Percentiles rank a stretch among this genome's conserved stretches.
phyloP scores from a whole-genome alignment of 176 grass and related monocot genomes.

The Oryza glaberrima region DNA sequence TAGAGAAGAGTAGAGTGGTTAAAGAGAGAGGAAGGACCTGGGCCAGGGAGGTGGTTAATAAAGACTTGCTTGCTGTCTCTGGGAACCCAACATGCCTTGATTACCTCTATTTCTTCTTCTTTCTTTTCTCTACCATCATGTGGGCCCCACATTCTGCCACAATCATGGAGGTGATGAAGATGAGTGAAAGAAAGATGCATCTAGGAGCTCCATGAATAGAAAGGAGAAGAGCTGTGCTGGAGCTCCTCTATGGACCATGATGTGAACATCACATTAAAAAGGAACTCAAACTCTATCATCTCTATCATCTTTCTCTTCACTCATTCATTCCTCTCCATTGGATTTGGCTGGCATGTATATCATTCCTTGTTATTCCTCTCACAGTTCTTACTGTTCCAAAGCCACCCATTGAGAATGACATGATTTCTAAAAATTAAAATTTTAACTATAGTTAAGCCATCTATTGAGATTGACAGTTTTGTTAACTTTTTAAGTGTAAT shows the following conservation, averaged over 20 bases:
- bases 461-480: neutral
- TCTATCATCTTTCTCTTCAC: neutral
- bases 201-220: conserved; percentile 9
- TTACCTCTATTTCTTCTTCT: neutral
- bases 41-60: conserved; percentile 16
- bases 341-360: neutral
- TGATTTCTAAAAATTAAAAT: neutral
- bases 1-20: neutral
- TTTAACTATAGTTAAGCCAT: neutral
- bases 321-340: neutral
- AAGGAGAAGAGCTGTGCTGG: neutral
- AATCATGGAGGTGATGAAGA: neutral
- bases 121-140: neutral
- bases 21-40: neutral
- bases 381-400: neutral
- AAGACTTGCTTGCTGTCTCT: conserved; percentile 29
- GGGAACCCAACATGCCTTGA: conserved; percentile 20
- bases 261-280: neutral
- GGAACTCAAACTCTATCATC: neutral
- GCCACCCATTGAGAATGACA: neutral
- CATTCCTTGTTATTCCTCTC: neutral
- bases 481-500: neutral
- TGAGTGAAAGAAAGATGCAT: neutral
- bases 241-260: neutral
- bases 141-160: neutral